These are phyloP conservation scores for Acorus calamus DNA, from an alignment of 106 monocot genomes.

Conservation along the genomic window DNA sequence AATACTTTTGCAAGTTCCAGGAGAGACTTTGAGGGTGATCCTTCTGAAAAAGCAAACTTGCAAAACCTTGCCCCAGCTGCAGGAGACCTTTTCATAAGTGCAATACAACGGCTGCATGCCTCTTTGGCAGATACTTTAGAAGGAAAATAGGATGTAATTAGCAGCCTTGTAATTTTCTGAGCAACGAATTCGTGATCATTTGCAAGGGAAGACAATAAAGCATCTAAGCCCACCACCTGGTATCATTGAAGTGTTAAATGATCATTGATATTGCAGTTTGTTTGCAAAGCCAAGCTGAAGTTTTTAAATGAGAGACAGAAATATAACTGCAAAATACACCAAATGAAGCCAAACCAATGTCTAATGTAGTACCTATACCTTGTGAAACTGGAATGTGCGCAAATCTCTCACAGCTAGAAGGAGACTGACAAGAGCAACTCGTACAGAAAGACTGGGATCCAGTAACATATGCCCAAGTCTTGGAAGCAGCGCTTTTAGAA, in stretches of 20 bases:
- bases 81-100: slow-evolving; percentile 76
- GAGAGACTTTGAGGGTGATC: slow-evolving; percentile 61
- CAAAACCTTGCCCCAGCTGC: slow-evolving; percentile 88
- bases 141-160: slow-evolving; percentile 89
- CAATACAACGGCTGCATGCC: slow-evolving; percentile 61
- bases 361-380: slow-evolving; percentile 26
- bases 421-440: slow-evolving; percentile 58
- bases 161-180: slow-evolving; percentile 68
- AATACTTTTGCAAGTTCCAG: slow-evolving; percentile 54
- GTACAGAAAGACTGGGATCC: slow-evolving; percentile 70
- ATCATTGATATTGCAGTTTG: too few species aligned
- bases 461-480: slow-evolving; percentile 47
- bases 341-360: too few species aligned
- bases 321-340: too few species aligned
- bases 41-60: slow-evolving; percentile 75
- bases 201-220: slow-evolving; percentile 57
- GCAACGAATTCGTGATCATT: slow-evolving; percentile 76
- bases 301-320: too few species aligned
- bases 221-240: slow-evolving; percentile 69
- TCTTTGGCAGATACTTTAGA: slow-evolving; percentile 51
- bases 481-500: slow-evolving; percentile 85
- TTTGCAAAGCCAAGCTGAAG: too few species aligned
- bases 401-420: slow-evolving; percentile 66
- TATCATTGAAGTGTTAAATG: not conserved
- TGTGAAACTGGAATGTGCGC: slow-evolving; percentile 61